A percentile compares a stretch with the other conserved stretches of the same genome.
phyloP scores from a whole-genome alignment of 306 rosid genomes.

The Begonia loranthoides region DNA sequence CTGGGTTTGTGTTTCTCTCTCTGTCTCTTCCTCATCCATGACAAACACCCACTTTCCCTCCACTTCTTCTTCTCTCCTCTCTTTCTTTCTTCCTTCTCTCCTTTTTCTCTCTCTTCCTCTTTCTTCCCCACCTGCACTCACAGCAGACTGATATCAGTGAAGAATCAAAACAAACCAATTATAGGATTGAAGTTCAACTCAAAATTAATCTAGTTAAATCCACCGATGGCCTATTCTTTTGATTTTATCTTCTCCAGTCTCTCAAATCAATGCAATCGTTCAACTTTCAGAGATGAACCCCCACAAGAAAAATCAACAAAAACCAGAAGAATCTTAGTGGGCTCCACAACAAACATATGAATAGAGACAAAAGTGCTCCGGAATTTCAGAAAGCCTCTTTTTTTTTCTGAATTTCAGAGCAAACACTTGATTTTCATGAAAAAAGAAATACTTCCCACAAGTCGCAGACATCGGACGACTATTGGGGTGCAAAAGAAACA shows the following conservation, averaged over 20 bases:
- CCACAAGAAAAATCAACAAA: slow-evolving; percentile 6
- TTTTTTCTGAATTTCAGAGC: neutral
- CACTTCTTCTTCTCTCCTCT: slow-evolving; percentile 16
- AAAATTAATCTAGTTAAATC: neutral
- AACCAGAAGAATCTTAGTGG: slow-evolving; percentile 22
- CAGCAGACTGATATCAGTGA: slow-evolving; percentile 17
- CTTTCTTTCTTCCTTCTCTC: slow-evolving; percentile 19
- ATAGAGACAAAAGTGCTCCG: slow-evolving; percentile 14
- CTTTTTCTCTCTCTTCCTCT: slow-evolving; percentile 19
- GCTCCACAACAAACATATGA: slow-evolving; percentile 25
- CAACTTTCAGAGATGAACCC: neutral
- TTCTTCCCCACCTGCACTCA: slow-evolving; percentile 51
- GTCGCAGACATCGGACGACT: too few relatives aligned
- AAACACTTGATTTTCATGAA: neutral
- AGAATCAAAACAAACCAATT: too few relatives aligned
- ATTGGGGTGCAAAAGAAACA: too few relatives aligned
- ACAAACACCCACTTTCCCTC: slow-evolving; percentile 61
- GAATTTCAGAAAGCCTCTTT: too few relatives aligned
- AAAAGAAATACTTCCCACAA: neutral
- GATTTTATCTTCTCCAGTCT: neutral
- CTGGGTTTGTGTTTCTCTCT: slow-evolving; percentile 47
- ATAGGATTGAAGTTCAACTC: neutral
- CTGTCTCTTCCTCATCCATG: slow-evolving; percentile 63
- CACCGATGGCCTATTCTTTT: neutral
- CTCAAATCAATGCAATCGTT: neutral